These are phyloP conservation scores for Fusarium xylarioides DNA, from an alignment of 2,329 filamentous ascomycete species.

Conservation along the genomic window DNA sequence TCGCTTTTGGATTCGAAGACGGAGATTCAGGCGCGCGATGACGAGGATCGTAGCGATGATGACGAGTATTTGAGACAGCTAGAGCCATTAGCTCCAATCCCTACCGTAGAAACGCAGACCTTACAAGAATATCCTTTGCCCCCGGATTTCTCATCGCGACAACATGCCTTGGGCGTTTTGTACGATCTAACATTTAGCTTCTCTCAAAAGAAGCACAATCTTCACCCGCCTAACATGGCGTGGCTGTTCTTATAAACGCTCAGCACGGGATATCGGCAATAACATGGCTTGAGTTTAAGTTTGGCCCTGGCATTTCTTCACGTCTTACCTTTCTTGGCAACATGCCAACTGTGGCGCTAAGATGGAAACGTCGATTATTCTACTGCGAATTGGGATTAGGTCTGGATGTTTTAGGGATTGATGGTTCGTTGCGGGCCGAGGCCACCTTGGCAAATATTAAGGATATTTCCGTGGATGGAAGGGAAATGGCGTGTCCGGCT, in stretches of 20 bases:
- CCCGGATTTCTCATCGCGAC: neutral
- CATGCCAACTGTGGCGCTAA: conserved; percentile 14
- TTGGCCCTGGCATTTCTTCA: neutral
- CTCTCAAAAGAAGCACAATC: no score
- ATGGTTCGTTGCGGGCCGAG: neutral
- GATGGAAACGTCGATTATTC: neutral
- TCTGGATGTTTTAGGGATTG: neutral
- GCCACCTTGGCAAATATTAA: neutral
- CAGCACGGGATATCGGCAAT: neutral
- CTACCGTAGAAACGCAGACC: fast-evolving
- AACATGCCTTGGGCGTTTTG: neutral
- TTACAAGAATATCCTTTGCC: neutral
- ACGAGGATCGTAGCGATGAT: conserved; percentile 21
- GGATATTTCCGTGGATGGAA: neutral
- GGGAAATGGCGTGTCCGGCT: neutral
- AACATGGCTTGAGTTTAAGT: neutral
- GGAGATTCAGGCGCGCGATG: conserved; percentile 26
- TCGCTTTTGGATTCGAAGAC: conserved; percentile 23
- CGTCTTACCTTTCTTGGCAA: neutral
- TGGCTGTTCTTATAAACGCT: no score
- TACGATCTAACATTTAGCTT: no score
- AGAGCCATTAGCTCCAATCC: neutral
- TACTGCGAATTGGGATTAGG: fast-evolving
- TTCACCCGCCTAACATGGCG: no score
- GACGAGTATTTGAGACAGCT: conserved; percentile 22